Evolutionary conservation across 148 eudicot species (phyloP).

Genomic region (Gaultheria prostrata): DNA sequence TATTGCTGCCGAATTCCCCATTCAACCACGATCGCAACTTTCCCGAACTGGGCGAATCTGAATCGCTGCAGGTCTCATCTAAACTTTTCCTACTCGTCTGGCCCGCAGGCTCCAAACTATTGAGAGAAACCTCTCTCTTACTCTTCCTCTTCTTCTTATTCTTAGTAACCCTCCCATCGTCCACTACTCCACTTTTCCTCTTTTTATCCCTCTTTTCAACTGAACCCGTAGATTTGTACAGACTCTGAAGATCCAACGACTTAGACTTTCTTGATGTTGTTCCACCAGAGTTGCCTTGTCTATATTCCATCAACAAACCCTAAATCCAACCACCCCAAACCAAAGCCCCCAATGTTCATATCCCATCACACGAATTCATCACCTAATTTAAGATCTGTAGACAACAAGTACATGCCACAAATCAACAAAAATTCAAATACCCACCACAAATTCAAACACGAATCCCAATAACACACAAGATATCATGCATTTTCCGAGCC

Average conservation of each 20-base stretch:
- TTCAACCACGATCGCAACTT: conserved; percentile 23
- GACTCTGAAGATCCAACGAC: conserved; percentile 56
- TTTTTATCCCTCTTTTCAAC: conserved; percentile 31
- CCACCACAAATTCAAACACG: neutral
- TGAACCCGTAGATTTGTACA: conserved; percentile 30
- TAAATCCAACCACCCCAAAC: conserved; percentile 35
- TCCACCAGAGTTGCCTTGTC: conserved; percentile 40
- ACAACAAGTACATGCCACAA: conserved; percentile 18
- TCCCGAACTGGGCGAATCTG: conserved; percentile 18
- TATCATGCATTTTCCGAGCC: neutral
- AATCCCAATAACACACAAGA: neutral
- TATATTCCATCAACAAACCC: conserved; percentile 81
- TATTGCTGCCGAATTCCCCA: conserved; percentile 20
- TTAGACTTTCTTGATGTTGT: conserved; percentile 40
- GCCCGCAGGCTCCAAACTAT: conserved; percentile 37
- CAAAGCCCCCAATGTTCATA: conserved; percentile 43
- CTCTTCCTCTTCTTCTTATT: conserved; percentile 44
- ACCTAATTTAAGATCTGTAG: conserved; percentile 61
- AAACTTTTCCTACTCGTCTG: conserved; percentile 46
- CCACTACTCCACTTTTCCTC: conserved; percentile 40
- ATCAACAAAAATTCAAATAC: neutral
- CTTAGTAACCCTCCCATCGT: conserved; percentile 25
- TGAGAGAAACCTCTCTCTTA: conserved; percentile 46
- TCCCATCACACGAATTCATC: conserved; percentile 39
- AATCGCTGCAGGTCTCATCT: conserved; percentile 21